A percentile compares a stretch with the other conserved stretches of the same genome.
Evolutionary conservation across 495 filamentous ascomycete genomes (phyloP).

Genomic region (Penicillium parvum): DNA sequence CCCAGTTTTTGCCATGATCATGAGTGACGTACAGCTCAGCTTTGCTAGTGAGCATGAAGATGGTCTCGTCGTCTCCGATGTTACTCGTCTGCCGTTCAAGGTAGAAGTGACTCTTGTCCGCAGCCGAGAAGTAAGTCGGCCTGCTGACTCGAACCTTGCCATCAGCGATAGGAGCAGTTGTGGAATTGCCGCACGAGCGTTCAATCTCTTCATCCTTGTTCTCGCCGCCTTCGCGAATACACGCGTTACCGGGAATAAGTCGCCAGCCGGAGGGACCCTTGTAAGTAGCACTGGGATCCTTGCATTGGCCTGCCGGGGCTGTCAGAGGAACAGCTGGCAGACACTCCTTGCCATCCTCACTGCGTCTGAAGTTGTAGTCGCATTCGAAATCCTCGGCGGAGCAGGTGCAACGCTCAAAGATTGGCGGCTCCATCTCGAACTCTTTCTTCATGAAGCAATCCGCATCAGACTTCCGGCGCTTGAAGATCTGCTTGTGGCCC

Average conservation of each 20-base stretch:
- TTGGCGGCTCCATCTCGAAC: constrained; percentile 66
- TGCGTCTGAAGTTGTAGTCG: constrained; percentile 77
- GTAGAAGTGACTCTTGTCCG: constrained; percentile 65
- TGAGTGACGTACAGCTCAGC: constrained; percentile 64
- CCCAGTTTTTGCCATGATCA: constrained; percentile 86
- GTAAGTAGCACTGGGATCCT: constrained; percentile 62
- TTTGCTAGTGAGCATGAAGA: constrained; percentile 70
- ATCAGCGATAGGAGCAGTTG: constrained; percentile 39
- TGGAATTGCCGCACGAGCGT: constrained; percentile 48
- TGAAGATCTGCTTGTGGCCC: constrained; percentile 85
- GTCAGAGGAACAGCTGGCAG: constrained; percentile 49
- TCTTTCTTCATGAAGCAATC: constrained; percentile 86
- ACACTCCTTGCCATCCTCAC: constrained; percentile 62
- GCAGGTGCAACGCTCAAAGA: constrained; percentile 72
- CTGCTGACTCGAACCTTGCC: constrained; percentile 57
- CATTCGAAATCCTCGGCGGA: constrained; percentile 85
- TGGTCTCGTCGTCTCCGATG: constrained; percentile 67
- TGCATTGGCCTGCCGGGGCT: constrained; percentile 60
- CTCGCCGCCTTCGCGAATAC: constrained; percentile 54
- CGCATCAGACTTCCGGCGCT: constrained; percentile 73
- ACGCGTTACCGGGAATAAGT: constrained; percentile 86
- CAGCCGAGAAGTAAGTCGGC: constrained; percentile 51
- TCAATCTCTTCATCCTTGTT: constrained; percentile 43
- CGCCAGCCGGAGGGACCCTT: constrained; percentile 85
- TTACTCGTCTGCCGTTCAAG: constrained; percentile 72